phyloP scores from a whole-genome alignment of 73 alveolate genomes.

The Paramecium bursaria region DNA sequence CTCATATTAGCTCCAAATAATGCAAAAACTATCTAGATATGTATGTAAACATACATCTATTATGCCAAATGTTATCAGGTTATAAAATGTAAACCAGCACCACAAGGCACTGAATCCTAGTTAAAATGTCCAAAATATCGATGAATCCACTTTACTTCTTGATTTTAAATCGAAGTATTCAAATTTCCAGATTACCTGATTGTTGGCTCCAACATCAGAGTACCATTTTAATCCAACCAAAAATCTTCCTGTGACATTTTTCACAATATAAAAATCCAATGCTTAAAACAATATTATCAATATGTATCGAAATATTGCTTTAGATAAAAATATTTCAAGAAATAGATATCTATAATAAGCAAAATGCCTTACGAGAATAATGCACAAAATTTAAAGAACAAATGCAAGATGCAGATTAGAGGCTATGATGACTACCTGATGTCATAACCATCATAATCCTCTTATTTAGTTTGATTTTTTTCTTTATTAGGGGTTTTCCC shows the following conservation, averaged over 20 bases:
- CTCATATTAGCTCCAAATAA: conserved; percentile 26
- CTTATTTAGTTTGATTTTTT: background rate
- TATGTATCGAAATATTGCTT: background rate
- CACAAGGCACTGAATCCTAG: conserved; percentile 1
- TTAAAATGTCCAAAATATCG: conserved; percentile 54
- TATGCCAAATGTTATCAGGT: conserved; percentile 14
- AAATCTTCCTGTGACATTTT: conserved; percentile 60
- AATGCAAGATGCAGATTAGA: conserved; percentile 10
- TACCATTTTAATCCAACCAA: conserved; percentile 61
- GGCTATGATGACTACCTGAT: conserved; percentile 46
- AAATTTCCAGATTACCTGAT: conserved; percentile 46
- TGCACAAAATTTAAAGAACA: conserved; percentile 7
- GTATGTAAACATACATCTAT: background rate
- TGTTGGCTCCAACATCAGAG: conserved; percentile 22
- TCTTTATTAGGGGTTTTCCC: background rate
- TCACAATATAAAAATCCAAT: conserved; percentile 37
- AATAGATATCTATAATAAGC: conserved; percentile 12
- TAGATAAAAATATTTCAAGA: background rate
- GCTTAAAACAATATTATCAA: conserved; percentile 7
- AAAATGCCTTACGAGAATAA: conserved; percentile 14
- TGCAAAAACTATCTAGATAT: conserved; percentile 34
- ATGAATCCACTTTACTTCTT: conserved; percentile 57
- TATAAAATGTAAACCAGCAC: conserved; percentile 2
- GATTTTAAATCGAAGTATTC: conserved; percentile 31
- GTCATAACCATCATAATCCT: conserved; percentile 9